phyloP scores from a whole-genome alignment of 2,329 filamentous ascomycete species.

The Didymosphaeria variabile region DNA sequence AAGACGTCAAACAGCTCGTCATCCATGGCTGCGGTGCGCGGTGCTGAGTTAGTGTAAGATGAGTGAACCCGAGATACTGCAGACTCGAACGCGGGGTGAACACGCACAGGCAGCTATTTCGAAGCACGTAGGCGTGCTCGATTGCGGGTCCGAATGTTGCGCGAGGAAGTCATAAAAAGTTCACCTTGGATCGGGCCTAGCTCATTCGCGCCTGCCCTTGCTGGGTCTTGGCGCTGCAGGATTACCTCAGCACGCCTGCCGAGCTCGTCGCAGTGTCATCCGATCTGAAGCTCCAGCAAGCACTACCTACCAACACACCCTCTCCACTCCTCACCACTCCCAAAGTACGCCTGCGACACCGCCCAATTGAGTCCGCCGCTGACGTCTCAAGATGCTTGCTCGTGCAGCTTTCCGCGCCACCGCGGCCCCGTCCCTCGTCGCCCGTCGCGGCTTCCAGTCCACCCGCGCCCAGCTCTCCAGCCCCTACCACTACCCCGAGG shows the following conservation, averaged over 20 bases:
- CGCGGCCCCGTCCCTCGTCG: conserved; percentile 70
- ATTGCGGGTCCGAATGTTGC: neutral
- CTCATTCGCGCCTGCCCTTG: neutral
- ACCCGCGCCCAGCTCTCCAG: conserved; percentile 85
- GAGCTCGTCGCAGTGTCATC: conserved; percentile 16
- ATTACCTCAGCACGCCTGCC: conserved; percentile 13
- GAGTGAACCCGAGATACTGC: neutral
- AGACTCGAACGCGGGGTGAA: neutral
- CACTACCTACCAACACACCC: conserved; percentile 18
- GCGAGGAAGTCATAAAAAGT: conserved; percentile 12
- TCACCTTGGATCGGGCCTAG: conserved; percentile 1
- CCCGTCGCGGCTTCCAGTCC: conserved; percentile 93
- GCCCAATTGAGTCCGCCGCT: conserved; percentile 45
- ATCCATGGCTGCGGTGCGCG: conserved; percentile 44
- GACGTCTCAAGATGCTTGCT: conserved; percentile 77
- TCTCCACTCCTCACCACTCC: conserved; percentile 36
- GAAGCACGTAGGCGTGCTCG: neutral
- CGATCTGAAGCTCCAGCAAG: conserved; percentile 16
- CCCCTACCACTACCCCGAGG: conserved; percentile 98
- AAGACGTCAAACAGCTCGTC: conserved; percentile 56
- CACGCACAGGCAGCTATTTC: neutral
- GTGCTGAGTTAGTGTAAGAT: neutral
- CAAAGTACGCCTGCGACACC: conserved; percentile 36
- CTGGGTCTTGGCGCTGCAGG: neutral
- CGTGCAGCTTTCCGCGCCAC: conserved; percentile 69